phyloP scores from a whole-genome alignment of 768 basidiomycete genomes.

The Podaxis sp. region DNA sequence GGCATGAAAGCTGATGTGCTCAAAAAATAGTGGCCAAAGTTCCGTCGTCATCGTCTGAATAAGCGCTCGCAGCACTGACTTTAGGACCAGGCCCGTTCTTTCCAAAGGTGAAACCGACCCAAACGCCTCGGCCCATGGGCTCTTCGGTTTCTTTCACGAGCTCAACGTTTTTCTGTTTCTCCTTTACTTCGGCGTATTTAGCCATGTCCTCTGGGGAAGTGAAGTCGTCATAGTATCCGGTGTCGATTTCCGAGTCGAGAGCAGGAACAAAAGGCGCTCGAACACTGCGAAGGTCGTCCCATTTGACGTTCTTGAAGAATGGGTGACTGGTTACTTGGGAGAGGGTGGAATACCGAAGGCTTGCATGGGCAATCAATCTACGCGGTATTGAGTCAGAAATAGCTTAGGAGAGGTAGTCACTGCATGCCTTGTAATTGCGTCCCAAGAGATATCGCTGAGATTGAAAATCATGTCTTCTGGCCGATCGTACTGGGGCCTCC shows the following conservation, averaged over 20 bases:
- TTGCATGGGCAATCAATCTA: slow-evolving; percentile 87
- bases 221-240: slow-evolving; percentile 94
- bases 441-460: slow-evolving; percentile 90
- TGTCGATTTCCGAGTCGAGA: slow-evolving; percentile 91
- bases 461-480: slow-evolving; percentile 98
- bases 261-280: slow-evolving; percentile 92
- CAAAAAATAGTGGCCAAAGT: slow-evolving; percentile 63
- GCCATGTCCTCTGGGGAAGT: slow-evolving; percentile 91
- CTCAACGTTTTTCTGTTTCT: slow-evolving; percentile 95
- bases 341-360: slow-evolving; percentile 73
- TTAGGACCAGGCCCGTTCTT: slow-evolving; percentile 74
- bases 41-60: slow-evolving; percentile 43
- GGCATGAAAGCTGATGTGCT: slow-evolving; percentile 11
- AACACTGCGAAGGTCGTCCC: slow-evolving; percentile 74
- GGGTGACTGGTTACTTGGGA: slow-evolving; percentile 72
- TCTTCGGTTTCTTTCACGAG: slow-evolving; percentile 88
- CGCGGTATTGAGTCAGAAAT: background rate
- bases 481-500: slow-evolving; percentile 93
- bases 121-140: slow-evolving; percentile 65
- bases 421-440: slow-evolving; percentile 79
- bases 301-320: slow-evolving; percentile 77
- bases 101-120: slow-evolving; percentile 92
- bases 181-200: slow-evolving; percentile 97
- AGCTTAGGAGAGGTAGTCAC: background rate
- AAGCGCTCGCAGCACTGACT: slow-evolving; percentile 28